phyloP scores from a whole-genome alignment of 2,329 filamentous ascomycete genomes.

The Dryadomyces quercus-mongolicae region DNA sequence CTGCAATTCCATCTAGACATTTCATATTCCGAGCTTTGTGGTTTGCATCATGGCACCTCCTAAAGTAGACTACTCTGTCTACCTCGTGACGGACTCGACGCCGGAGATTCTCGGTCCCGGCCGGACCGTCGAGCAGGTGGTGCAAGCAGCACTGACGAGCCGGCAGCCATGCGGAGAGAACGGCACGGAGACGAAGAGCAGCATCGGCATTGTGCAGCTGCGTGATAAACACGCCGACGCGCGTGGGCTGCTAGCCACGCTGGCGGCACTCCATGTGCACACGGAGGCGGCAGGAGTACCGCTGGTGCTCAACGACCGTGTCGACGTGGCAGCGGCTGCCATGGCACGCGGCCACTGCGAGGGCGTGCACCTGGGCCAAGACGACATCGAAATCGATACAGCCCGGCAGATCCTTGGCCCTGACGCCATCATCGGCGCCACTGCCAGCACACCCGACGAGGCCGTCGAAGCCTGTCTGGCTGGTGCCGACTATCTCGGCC shows the following conservation, averaged over 20 bases:
- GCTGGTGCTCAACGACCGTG: slow-evolving; percentile 82
- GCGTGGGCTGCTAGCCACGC: slow-evolving; percentile 56
- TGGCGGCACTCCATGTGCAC: slow-evolving; percentile 56
- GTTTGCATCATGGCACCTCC: not conserved
- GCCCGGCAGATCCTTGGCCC: slow-evolving; percentile 64
- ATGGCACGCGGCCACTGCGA: slow-evolving; percentile 79
- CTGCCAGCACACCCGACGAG: slow-evolving; percentile 63
- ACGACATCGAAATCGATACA: slow-evolving; percentile 55
- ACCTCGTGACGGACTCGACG: slow-evolving; percentile 91
- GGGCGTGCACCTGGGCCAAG: slow-evolving; percentile 89
- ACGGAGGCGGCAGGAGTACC: slow-evolving; percentile 57
- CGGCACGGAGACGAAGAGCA: not conserved
- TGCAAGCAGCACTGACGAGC: slow-evolving; percentile 54
- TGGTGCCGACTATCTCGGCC: slow-evolving; percentile 83
- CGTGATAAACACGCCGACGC: slow-evolving; percentile 79
- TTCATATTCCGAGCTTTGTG: not conserved
- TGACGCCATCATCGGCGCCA: slow-evolving; percentile 77
- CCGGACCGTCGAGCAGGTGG: slow-evolving; percentile 57
- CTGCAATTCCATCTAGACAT: no score
- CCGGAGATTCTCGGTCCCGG: slow-evolving; percentile 59
- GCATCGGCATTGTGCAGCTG: slow-evolving; percentile 59
- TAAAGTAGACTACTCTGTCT: slow-evolving; percentile 62
- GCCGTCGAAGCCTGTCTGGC: slow-evolving; percentile 57
- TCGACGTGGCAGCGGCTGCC: slow-evolving; percentile 77
- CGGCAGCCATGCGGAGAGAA: slow-evolving; percentile 52